Conservation (phyloP, 2,329 filamentous ascomycete species). For the Trichoderma arundinaceum region DNA sequence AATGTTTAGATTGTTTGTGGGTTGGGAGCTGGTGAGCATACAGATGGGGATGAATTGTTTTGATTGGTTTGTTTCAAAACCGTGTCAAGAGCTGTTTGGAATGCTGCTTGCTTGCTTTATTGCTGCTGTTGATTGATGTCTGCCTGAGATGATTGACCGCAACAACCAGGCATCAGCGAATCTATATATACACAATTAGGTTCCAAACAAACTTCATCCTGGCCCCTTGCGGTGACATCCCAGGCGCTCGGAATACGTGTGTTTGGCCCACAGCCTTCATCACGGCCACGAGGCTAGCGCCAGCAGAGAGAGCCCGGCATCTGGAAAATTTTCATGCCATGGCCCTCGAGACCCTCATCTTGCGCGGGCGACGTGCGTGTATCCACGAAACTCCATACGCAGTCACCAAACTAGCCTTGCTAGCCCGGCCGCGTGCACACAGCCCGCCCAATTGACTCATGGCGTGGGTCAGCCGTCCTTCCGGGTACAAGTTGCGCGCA, state of each 20-base stretch:
- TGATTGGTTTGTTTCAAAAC: not conserved
- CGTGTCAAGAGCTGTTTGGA: not conserved
- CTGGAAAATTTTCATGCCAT: not conserved
- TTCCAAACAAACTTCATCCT: not conserved
- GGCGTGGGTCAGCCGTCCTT: constrained; percentile 9
- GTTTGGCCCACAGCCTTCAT: constrained; percentile 14
- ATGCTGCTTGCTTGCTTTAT: constrained; percentile 14
- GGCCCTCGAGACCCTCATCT: too few relatives aligned
- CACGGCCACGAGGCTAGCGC: constrained; percentile 21
- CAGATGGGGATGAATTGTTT: constrained; percentile 2
- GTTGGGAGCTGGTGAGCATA: not conserved
- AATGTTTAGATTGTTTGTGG: not conserved
- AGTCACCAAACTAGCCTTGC: constrained; percentile 1
- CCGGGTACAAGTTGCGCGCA: constrained; percentile 11
- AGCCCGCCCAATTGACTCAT: constrained; percentile 21
- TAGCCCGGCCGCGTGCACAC: not conserved
- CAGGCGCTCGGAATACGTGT: not conserved
- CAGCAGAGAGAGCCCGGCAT: not conserved
- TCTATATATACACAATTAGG: constrained; percentile 27
- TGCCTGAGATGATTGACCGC: constrained; percentile 14
- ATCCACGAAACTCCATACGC: not conserved
- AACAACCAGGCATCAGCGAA: constrained; percentile 25
- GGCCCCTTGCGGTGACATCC: not conserved
- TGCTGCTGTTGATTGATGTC: constrained; percentile 15
- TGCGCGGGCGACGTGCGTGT: too few relatives aligned